These are phyloP conservation scores for Anaeramoeba flamelloides DNA, from an alignment of 78 protist species.

Conservation along the genomic window DNA sequence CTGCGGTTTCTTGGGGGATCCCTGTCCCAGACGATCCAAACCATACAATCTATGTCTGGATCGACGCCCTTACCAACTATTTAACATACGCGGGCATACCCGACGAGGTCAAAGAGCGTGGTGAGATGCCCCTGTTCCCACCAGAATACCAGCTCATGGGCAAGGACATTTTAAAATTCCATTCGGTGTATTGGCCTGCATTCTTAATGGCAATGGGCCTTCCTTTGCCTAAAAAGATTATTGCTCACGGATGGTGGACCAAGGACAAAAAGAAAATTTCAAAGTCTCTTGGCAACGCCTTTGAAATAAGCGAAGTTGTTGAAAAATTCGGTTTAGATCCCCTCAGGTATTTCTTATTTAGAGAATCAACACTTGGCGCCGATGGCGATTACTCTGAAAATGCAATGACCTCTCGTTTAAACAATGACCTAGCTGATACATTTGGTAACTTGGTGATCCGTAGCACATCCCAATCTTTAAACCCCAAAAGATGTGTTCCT, in stretches of 20 bases:
- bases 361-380: background rate
- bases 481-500: background rate
- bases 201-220: constrained; percentile 51
- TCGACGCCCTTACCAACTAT: constrained; percentile 87
- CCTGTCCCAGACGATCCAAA: constrained; percentile 55
- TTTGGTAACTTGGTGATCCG: constrained; percentile 25
- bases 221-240: constrained; percentile 29
- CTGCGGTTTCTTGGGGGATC: constrained; percentile 68
- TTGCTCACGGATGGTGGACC: constrained; percentile 73
- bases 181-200: constrained; percentile 84
- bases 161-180: constrained; percentile 85
- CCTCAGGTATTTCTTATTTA: background rate
- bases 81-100: constrained; percentile 56
- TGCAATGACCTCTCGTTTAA: background rate
- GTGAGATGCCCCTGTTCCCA: constrained; percentile 38
- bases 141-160: constrained; percentile 66
- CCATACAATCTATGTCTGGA: constrained; percentile 92
- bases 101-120: background rate
- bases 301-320: constrained; percentile 35
- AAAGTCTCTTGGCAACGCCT: constrained; percentile 46
- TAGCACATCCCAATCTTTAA: background rate
- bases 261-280: constrained; percentile 58
- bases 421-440: constrained; percentile 19
- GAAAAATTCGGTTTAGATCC: constrained; percentile 28
- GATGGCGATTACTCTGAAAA: background rate